Evolutionary conservation across 768 basidiomycete genomes (phyloP), one percentile per base, ranked within the genome.

Genomic region (Leucosporidium scottii): DNA sequence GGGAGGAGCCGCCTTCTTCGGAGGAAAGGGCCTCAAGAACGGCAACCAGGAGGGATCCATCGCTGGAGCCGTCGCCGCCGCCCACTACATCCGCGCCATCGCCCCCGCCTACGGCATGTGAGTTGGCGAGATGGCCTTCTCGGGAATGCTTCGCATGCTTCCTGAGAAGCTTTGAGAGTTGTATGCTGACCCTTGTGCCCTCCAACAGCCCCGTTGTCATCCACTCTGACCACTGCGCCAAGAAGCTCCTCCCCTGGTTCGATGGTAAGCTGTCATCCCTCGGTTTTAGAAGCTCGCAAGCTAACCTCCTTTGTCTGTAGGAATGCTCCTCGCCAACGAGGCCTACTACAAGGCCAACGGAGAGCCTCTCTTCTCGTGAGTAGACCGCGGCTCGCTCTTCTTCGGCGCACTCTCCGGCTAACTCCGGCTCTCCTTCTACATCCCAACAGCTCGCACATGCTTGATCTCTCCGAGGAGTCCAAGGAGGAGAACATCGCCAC

Each of bases 191-290:
- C 62, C 64, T 30, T 54, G 60, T 51, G 61, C 34, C 34, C 34
- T 36, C 3, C n/a, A 20, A 47, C 72, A 93, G 91, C 70, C 96
- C 96, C 76, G 96, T 99, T 76, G 84, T 99, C 65, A 83, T 99
- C 76, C 94, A 99, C 87, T 88, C 90, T 69, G 96, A 99, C 80
- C 96, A 99, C 83, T 99, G 96, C 78, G 96, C 96, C 20, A 82
- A 94, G 76, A 98, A 99, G 80, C 90, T 98, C 72, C 86, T 99
- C 64, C 93, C 89, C 7, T 99, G 96, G 96, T 93, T 97, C 79
- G 96, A 99, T 79, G 94, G 80, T 67, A 23, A n/a, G n/a, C n/a
- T n/a, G n/a, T n/a, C n/a, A n/a, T n/a, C n/a, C n/a, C n/a, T n/a
- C n/a, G n/a, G n/a, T n/a, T n/a, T n/a, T n/a, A n/a, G n/a, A n/a